These are phyloP conservation scores for Neurospora intermedia DNA, from an alignment of 495 filamentous ascomycete species.

Conservation along the genomic window DNA sequence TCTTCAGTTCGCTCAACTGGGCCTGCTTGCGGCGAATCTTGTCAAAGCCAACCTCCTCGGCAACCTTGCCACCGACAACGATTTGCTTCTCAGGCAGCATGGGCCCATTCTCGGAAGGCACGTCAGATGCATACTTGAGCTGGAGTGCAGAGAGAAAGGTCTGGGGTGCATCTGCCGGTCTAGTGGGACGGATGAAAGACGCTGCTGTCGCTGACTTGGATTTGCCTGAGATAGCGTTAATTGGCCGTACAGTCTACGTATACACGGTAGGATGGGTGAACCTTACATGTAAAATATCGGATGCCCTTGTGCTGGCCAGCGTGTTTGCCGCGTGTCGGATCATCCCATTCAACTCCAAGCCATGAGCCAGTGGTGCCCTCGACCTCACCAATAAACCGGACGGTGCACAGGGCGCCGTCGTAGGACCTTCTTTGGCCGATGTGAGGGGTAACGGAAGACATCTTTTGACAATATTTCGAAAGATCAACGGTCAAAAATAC, in stretches of 20 bases:
- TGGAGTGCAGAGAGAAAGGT: conserved; percentile 71
- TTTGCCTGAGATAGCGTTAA: conserved; percentile 35
- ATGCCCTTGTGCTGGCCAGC: conserved; percentile 68
- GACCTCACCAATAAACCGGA: conserved; percentile 72
- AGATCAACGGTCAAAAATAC: neutral
- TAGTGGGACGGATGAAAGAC: conserved; percentile 76
- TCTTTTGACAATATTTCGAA: neutral
- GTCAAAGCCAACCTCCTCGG: conserved; percentile 92
- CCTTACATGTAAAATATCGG: conserved; percentile 75
- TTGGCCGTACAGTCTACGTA: no score
- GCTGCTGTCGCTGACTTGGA: conserved; percentile 58
- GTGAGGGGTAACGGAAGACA: conserved; percentile 19
- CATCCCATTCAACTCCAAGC: conserved; percentile 97
- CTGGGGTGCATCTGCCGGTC: conserved; percentile 52
- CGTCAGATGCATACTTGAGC: conserved; percentile 67
- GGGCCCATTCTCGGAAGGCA: conserved; percentile 12
- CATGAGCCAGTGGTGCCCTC: conserved; percentile 68
- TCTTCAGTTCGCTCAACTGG: conserved; percentile 61
- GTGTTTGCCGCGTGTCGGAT: conserved; percentile 76
- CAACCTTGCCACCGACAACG: conserved; percentile 69
- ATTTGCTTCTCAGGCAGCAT: conserved; percentile 36
- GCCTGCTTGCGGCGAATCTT: conserved; percentile 76
- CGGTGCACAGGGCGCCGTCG: conserved; percentile 61
- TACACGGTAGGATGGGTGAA: neutral
- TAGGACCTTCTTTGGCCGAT: conserved; percentile 70